These are phyloP conservation scores for Phialophora macrospora DNA, from an alignment of 2,329 filamentous ascomycete species.

Conservation along the genomic window DNA sequence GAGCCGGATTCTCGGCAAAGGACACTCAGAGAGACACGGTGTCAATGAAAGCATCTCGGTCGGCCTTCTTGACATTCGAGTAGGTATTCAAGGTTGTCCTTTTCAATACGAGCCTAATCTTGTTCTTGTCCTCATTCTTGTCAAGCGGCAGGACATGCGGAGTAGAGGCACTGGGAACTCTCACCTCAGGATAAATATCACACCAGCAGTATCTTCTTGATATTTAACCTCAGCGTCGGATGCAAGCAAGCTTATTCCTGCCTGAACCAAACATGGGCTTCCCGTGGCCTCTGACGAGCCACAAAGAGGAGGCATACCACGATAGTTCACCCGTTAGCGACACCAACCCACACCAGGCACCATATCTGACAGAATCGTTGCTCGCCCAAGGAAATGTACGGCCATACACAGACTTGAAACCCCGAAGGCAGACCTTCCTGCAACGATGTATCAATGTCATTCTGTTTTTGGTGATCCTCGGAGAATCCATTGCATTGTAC, in stretches of 20 bases:
- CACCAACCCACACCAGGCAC: background rate
- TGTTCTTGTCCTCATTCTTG: background rate
- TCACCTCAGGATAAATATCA: background rate
- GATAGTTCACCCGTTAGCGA: background rate
- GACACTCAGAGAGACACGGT: background rate
- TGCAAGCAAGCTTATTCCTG: background rate
- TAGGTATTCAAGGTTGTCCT: background rate
- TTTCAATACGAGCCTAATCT: background rate
- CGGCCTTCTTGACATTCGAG: background rate
- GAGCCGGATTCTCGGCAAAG: background rate
- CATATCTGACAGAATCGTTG: background rate
- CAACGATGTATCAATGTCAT: conserved; percentile 1
- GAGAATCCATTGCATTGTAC: conserved; percentile 4
- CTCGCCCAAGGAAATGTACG: background rate
- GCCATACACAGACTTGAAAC: background rate
- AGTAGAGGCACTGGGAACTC: background rate
- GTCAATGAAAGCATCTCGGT: background rate
- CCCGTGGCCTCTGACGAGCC: background rate
- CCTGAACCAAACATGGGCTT: background rate
- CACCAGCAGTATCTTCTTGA: background rate
- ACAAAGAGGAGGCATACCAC: conserved; percentile 2
- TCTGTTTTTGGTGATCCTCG: conserved; percentile 1
- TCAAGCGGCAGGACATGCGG: background rate
- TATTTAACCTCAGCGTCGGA: background rate
- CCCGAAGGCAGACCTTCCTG: conserved; percentile 3